A percentile compares a stretch with the other conserved stretches of the same genome.
phyloP scores from a whole-genome alignment of 2,329 filamentous ascomycete species.

The Claviceps maximensis region DNA sequence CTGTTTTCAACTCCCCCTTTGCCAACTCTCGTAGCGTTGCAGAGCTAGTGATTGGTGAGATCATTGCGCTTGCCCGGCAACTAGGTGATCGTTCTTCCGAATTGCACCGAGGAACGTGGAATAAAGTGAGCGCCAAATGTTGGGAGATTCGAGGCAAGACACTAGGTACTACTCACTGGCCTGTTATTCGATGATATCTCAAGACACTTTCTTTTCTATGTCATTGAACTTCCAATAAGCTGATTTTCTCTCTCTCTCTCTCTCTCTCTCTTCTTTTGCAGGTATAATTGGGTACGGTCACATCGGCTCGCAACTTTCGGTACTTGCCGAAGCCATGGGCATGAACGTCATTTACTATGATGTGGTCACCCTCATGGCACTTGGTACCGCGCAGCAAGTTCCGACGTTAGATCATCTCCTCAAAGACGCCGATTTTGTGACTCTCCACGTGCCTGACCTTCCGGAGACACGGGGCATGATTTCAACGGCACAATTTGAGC shows the following conservation, averaged over 20 bases:
- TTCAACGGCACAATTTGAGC: constrained; percentile 58
- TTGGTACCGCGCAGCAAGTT: constrained; percentile 80
- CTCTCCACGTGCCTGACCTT: constrained; percentile 86
- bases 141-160: constrained; percentile 99
- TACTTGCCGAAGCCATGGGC: constrained; percentile 92
- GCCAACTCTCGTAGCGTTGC: constrained; percentile 95
- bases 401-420: constrained; percentile 65
- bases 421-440: constrained; percentile 75
- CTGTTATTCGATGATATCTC: neutral
- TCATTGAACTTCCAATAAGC: too few species aligned
- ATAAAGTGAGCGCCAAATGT: constrained; percentile 92
- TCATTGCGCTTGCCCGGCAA: constrained; percentile 84
- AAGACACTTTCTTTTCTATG: neutral
- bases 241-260: neutral
- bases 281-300: constrained; percentile 94
- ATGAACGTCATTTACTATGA: constrained; percentile 98
- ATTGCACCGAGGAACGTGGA: constrained; percentile 91
- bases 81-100: constrained; percentile 86
- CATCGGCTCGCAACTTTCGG: constrained; percentile 90
- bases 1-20: constrained; percentile 98
- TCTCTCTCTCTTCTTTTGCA: constrained; percentile 14
- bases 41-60: constrained; percentile 87
- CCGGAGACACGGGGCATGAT: constrained; percentile 92
- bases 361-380: constrained; percentile 81
- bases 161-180: constrained; percentile 42